Evolutionary conservation across 1,284 basidiomycete genomes (phyloP).

Genomic region (Cutaneotrichosporon mucoides): DNA sequence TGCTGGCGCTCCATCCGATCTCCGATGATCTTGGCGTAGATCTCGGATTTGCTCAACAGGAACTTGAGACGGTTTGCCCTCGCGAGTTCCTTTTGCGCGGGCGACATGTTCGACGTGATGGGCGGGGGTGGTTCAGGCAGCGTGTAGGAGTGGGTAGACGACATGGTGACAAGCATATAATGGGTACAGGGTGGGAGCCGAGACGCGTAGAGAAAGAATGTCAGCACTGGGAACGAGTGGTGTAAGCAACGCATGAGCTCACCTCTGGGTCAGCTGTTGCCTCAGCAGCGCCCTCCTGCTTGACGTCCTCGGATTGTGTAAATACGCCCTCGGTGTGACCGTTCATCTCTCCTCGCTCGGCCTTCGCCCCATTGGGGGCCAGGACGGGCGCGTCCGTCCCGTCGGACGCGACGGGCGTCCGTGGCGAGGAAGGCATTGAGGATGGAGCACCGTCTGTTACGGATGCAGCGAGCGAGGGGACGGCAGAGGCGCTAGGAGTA

Average conservation of each 20-base stretch:
- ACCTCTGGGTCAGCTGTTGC: slow-evolving; percentile 12
- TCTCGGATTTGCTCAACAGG: slow-evolving; percentile 47
- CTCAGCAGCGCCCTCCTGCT: not conserved
- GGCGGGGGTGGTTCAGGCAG: not conserved
- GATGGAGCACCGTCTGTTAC: slow-evolving; percentile 24
- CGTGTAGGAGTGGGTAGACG: not conserved
- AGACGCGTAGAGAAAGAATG: not conserved
- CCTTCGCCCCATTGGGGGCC: not conserved
- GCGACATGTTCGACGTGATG: not conserved
- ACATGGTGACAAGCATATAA: not conserved
- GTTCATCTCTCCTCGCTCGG: slow-evolving; percentile 2
- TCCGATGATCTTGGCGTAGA: slow-evolving; percentile 50
- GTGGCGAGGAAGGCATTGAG: slow-evolving; percentile 37
- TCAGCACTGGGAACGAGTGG: not conserved
- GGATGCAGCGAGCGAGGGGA: slow-evolving; percentile 21
- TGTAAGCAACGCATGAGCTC: not conserved
- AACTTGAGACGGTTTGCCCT: slow-evolving; percentile 35
- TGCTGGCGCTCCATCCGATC: slow-evolving; percentile 50
- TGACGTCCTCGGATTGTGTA: not conserved
- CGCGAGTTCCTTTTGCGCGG: slow-evolving; percentile 27
- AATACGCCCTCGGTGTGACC: not conserved
- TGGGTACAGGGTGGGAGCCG: no score
- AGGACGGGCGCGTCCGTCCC: not conserved
- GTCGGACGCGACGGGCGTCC: slow-evolving; percentile 8
- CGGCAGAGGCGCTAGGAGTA: slow-evolving; percentile 13